phyloP scores from a whole-genome alignment of 106 monocot genomes.

The Iris macrosiphon region DNA sequence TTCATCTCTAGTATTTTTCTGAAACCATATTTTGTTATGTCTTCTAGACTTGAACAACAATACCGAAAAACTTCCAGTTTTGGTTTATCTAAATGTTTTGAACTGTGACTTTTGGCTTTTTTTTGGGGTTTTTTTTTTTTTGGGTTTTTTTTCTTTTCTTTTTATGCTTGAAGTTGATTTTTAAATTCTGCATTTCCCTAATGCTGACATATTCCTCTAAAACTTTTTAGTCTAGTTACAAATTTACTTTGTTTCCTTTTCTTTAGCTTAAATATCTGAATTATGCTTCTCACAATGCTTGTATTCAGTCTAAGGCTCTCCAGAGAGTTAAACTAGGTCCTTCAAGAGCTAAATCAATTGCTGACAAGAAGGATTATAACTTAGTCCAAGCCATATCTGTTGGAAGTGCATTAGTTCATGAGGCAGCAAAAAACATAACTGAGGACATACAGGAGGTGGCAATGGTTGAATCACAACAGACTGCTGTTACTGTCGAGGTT shows the following conservation, averaged over 20 bases:
- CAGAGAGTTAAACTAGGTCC: constrained; percentile 1
- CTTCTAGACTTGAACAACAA: not conserved
- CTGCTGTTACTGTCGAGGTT: not conserved
- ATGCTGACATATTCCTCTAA: not conserved
- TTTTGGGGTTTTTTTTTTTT: not conserved
- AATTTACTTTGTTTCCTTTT: too few species aligned
- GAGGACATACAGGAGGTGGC: constrained; percentile 2
- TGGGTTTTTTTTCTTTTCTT: not conserved
- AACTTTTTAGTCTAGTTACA: too few species aligned
- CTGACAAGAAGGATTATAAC: constrained; percentile 1
- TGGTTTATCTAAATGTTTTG: not conserved
- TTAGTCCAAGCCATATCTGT: not conserved
- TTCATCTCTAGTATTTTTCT: not conserved
- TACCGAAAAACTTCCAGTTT: not conserved
- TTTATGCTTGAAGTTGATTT: not conserved
- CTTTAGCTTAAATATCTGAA: too few species aligned
- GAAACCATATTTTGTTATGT: not conserved
- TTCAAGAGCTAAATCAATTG: not conserved
- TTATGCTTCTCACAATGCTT: too few species aligned
- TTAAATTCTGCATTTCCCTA: too few species aligned
- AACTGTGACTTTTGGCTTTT: too few species aligned
- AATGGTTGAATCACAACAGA: constrained; percentile 5
- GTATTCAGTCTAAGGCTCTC: constrained; percentile 1
- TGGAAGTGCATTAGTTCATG: constrained; percentile 1
- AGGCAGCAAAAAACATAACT: not conserved